Evolutionary conservation across 345 rosid genomes (phyloP).

Genomic region (Populus tremula): DNA sequence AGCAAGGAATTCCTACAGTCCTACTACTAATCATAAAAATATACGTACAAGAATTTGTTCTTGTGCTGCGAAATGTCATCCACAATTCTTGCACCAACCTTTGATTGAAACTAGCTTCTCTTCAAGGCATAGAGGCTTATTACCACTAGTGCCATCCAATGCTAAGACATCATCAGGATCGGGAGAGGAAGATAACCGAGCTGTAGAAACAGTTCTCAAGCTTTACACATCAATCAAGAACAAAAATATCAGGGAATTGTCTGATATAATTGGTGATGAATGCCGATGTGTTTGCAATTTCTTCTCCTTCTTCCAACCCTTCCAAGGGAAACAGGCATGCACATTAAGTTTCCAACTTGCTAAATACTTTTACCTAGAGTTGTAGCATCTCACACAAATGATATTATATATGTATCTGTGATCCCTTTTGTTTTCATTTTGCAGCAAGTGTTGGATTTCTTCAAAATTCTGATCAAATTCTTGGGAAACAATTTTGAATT

Average conservation of each 20-base stretch:
- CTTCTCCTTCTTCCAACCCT: conserved; percentile 40
- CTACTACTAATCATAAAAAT: background rate
- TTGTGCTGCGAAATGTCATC: background rate
- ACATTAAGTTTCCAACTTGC: background rate
- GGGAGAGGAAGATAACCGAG: conserved; percentile 34
- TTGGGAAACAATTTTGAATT: conserved; percentile 58
- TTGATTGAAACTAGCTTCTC: conserved; percentile 1
- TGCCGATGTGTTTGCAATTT: conserved; percentile 66
- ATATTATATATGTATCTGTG: background rate
- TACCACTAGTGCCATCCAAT: conserved; percentile 17
- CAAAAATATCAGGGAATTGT: conserved; percentile 40
- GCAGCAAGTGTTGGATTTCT: conserved; percentile 78
- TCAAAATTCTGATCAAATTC: conserved; percentile 42
- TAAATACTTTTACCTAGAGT: no score
- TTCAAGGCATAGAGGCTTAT: conserved; percentile 2
- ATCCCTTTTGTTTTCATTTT: background rate
- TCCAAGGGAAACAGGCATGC: conserved; percentile 74
- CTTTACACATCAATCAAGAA: conserved; percentile 51
- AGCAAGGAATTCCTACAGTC: background rate
- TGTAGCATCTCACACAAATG: no score
- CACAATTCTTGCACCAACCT: conserved; percentile 1
- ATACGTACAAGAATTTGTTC: background rate
- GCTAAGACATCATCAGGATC: conserved; percentile 16
- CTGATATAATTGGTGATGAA: conserved; percentile 66
- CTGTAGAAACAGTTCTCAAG: conserved; percentile 57